Conservation (phyloP, 192 early-diverging fungal species). For the Coemansia sp. region DNA sequence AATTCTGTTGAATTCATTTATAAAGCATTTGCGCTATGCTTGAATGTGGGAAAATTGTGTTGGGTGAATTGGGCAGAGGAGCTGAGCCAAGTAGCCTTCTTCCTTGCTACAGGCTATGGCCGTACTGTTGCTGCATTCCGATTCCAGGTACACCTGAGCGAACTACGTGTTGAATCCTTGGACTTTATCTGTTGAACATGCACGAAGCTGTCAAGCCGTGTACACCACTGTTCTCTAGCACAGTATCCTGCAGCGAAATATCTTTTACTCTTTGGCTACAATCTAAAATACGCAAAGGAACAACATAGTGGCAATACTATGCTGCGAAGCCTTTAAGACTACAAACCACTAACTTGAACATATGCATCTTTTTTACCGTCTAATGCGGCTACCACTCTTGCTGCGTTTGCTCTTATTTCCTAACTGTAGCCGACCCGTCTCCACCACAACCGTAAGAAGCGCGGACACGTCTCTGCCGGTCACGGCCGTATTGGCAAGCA, state of each 20-base stretch:
- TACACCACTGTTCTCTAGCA: background rate
- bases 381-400: background rate
- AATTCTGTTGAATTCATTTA: too few relatives aligned
- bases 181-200: background rate
- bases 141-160: too few relatives aligned
- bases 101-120: too few relatives aligned
- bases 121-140: too few relatives aligned
- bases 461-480: slow-evolving; percentile 99
- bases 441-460: slow-evolving; percentile 75
- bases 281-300: background rate
- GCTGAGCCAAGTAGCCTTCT: too few relatives aligned
- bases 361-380: too few relatives aligned
- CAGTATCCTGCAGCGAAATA: background rate
- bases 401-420: slow-evolving; percentile 1
- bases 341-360: slow-evolving; percentile 1
- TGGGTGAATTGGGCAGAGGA: too few relatives aligned
- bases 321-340: too few relatives aligned
- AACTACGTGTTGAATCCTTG: too few relatives aligned
- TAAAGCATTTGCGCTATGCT: too few relatives aligned
- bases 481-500: slow-evolving; percentile 99
- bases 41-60: too few relatives aligned
- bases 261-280: background rate
- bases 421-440: slow-evolving; percentile 57
- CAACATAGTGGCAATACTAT: too few relatives aligned
- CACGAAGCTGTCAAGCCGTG: background rate